Evolutionary conservation across 75 land plant genomes (phyloP).

Genomic region (Selaginella moellendorffii): DNA sequence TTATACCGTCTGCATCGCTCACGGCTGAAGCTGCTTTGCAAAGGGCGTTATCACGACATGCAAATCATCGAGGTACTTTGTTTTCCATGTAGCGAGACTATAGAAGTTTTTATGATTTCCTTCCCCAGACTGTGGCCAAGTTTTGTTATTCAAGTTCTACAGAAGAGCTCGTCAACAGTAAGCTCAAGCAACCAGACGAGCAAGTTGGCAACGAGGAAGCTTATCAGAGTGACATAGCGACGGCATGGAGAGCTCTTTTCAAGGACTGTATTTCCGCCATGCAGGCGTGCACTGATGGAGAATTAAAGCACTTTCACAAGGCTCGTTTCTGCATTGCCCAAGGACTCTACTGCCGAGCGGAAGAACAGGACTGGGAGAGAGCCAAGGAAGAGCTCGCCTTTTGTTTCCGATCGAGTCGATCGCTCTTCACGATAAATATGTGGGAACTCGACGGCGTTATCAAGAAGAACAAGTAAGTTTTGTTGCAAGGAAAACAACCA

Average conservation of each 20-base stretch:
- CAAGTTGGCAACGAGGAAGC: no score
- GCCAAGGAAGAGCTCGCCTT: slow-evolving; percentile 97
- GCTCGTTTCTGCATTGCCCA: slow-evolving; percentile 76
- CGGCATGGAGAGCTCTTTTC: slow-evolving; percentile 60
- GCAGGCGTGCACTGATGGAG: slow-evolving; percentile 78
- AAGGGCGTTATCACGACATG: slow-evolving; percentile 30
- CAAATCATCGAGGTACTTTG: slow-evolving; percentile 43
- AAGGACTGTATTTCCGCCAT: slow-evolving; percentile 74
- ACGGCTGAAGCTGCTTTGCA: slow-evolving; percentile 67
- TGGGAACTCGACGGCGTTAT: slow-evolving; percentile 92
- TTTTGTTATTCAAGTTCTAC: not conserved
- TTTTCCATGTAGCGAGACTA: no score
- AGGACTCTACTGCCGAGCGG: slow-evolving; percentile 51
- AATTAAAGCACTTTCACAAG: slow-evolving; percentile 95
- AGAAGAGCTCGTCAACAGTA: not conserved
- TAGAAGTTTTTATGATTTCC: not conserved
- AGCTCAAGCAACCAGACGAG: no score
- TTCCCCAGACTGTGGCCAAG: not conserved
- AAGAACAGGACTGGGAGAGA: slow-evolving; percentile 53
- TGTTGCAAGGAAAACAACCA: not conserved
- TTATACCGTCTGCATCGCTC: slow-evolving; percentile 93
- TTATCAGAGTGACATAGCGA: slow-evolving; percentile 17
- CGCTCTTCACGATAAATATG: slow-evolving; percentile 91
- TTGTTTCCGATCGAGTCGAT: slow-evolving; percentile 88
- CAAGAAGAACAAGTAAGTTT: slow-evolving; percentile 50